Percentiles rank a stretch among this genome's conserved stretches.
Evolutionary conservation across 2,329 filamentous ascomycete genomes (phyloP).

Genomic region (Truncatella angustata): DNA sequence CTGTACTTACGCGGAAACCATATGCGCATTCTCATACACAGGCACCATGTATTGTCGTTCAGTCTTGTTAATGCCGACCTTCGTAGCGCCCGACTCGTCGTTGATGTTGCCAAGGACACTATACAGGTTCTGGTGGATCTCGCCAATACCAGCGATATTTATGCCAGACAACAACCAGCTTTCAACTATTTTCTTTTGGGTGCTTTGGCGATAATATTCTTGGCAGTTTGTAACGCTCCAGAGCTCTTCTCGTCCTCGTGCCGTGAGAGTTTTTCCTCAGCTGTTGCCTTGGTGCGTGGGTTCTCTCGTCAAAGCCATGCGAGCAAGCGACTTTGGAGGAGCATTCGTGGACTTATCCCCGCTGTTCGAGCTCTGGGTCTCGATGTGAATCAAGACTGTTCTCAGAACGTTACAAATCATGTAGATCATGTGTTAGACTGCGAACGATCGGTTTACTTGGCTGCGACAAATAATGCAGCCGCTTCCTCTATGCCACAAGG

Average conservation of each 20-base stretch:
- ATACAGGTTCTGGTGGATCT: background rate
- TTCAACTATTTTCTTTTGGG: conserved; percentile 1
- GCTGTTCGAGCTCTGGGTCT: background rate
- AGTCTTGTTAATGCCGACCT: background rate
- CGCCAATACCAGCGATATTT: background rate
- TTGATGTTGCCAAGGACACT: background rate
- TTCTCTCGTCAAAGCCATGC: background rate
- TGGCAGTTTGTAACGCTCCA: background rate
- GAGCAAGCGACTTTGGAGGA: background rate
- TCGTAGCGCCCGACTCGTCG: background rate
- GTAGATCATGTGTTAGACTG: no score
- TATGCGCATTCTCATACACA: background rate
- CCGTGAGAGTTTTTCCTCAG: background rate
- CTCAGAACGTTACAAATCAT: no score
- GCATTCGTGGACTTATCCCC: background rate
- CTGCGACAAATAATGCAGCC: background rate
- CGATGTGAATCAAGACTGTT: no score
- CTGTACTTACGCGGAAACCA: background rate
- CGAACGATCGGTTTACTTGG: background rate
- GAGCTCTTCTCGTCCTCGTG: background rate
- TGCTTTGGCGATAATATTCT: background rate
- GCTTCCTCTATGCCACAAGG: background rate
- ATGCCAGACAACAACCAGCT: background rate
- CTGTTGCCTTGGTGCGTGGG: background rate
- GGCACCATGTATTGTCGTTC: background rate